These are phyloP conservation scores for Colletotrichum trifolii DNA, from an alignment of 2,329 filamentous ascomycete species.

Conservation along the genomic window DNA sequence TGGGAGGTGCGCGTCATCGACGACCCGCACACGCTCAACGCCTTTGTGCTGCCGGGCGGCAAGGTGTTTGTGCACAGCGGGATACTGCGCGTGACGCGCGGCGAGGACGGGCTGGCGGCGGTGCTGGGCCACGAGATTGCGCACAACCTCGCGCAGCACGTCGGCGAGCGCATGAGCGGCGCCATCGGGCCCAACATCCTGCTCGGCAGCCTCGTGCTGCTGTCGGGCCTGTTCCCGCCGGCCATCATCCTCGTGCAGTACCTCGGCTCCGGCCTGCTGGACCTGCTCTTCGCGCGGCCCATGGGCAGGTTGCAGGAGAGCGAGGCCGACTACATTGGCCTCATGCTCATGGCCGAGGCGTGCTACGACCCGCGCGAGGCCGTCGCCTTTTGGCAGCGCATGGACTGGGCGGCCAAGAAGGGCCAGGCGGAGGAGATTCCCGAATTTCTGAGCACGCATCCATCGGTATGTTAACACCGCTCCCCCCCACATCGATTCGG, in stretches of 20 bases:
- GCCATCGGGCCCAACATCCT: constrained; percentile 64
- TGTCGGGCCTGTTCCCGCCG: constrained; percentile 57
- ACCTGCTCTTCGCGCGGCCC: constrained; percentile 74
- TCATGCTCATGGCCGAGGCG: constrained; percentile 85
- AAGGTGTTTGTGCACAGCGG: constrained; percentile 85
- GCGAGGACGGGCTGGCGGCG: constrained; percentile 77
- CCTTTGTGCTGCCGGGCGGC: constrained; percentile 81
- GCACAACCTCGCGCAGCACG: constrained; percentile 77
- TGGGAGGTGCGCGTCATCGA: constrained; percentile 84
- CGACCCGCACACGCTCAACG: constrained; percentile 71
- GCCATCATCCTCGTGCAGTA: constrained; percentile 54
- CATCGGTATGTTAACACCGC: constrained; percentile 63
- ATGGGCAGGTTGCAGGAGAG: constrained; percentile 78
- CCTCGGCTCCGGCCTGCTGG: constrained; percentile 61
- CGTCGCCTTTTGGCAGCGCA: constrained; percentile 73
- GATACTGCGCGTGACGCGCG: constrained; percentile 73
- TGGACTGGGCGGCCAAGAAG: constrained; percentile 62
- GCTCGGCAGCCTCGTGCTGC: constrained; percentile 60
- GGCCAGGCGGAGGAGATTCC: constrained; percentile 63
- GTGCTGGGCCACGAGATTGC: constrained; percentile 85
- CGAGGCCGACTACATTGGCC: constrained; percentile 83
- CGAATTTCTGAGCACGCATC: constrained; percentile 82
- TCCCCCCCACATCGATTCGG: no score
- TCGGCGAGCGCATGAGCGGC: constrained; percentile 70
- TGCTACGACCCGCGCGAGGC: constrained; percentile 80